phyloP scores from a whole-genome alignment of 176 grass and related monocot species.

The Bromus sterilis region DNA sequence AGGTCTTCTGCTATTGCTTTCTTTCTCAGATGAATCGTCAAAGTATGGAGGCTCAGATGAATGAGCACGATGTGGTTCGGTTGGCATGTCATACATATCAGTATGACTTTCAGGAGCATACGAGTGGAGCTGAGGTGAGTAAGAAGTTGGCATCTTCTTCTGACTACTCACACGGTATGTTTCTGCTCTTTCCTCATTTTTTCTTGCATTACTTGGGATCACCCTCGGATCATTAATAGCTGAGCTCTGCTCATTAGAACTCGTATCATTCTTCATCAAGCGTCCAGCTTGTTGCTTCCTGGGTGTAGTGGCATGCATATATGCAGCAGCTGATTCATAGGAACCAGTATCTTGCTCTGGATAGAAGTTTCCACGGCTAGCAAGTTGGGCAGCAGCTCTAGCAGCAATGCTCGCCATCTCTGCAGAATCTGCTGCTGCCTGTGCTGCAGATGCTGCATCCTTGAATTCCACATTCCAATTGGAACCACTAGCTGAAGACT shows the following conservation, averaged over 20 bases:
- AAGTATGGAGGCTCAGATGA: constrained; percentile 15
- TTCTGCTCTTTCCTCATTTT: constrained; percentile 17
- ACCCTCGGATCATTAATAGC: constrained; percentile 19
- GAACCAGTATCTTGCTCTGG: constrained; percentile 27
- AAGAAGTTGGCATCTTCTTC: constrained; percentile 22
- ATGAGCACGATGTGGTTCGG: constrained; percentile 9
- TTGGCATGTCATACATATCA: constrained; percentile 22
- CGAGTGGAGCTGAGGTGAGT: constrained; percentile 11
- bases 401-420: constrained; percentile 89
- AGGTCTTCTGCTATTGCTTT: constrained; percentile 5
- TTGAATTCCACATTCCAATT: constrained; percentile 87
- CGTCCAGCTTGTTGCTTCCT: constrained; percentile 26
- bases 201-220: constrained; percentile 16
- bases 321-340: constrained; percentile 19
- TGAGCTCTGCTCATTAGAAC: constrained; percentile 23
- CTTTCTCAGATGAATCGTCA: constrained; percentile 34
- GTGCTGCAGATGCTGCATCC: constrained; percentile 87
- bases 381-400: constrained; percentile 92
- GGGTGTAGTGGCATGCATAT: constrained; percentile 11
- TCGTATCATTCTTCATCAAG: constrained; percentile 4
- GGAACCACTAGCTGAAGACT: constrained; percentile 22
- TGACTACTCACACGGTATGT: constrained; percentile 1
- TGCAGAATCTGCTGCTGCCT: constrained; percentile 83
- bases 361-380: constrained; percentile 60
- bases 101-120: constrained; percentile 10